These are phyloP conservation scores for Colletotrichum karsti DNA, from an alignment of 2,329 filamentous ascomycete genomes.

Conservation along the genomic window DNA sequence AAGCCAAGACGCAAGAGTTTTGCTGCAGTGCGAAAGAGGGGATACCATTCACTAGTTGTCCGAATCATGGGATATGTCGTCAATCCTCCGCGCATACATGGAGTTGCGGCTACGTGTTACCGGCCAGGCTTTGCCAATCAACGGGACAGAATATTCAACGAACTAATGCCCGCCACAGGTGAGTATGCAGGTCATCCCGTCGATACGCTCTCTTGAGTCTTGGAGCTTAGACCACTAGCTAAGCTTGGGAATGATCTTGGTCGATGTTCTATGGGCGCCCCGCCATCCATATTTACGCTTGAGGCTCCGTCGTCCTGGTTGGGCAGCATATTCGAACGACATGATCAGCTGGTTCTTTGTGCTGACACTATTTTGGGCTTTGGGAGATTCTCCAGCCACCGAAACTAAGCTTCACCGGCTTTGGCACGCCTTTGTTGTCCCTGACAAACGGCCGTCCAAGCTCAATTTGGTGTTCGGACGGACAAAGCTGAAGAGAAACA, in stretches of 20 bases:
- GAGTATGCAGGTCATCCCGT: background rate
- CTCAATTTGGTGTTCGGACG: background rate
- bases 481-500: slow-evolving; percentile 3
- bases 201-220: background rate
- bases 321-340: background rate
- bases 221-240: background rate
- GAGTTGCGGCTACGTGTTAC: background rate
- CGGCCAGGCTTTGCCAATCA: background rate
- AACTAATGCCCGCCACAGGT: background rate
- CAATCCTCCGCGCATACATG: background rate
- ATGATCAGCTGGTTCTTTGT: background rate
- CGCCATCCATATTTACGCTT: background rate
- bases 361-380: background rate
- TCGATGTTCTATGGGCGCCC: too few species aligned
- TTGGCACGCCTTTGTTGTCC: background rate
- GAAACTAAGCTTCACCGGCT: background rate
- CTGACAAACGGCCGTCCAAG: background rate
- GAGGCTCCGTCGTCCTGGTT: too few species aligned
- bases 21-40: background rate
- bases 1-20: background rate
- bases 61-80: too few species aligned
- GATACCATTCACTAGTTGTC: background rate
- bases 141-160: background rate
- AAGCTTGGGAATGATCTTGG: background rate
- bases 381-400: background rate